Conservation (phyloP, 108 stramenopile species). For the Aureococcus anophagefferens region DNA sequence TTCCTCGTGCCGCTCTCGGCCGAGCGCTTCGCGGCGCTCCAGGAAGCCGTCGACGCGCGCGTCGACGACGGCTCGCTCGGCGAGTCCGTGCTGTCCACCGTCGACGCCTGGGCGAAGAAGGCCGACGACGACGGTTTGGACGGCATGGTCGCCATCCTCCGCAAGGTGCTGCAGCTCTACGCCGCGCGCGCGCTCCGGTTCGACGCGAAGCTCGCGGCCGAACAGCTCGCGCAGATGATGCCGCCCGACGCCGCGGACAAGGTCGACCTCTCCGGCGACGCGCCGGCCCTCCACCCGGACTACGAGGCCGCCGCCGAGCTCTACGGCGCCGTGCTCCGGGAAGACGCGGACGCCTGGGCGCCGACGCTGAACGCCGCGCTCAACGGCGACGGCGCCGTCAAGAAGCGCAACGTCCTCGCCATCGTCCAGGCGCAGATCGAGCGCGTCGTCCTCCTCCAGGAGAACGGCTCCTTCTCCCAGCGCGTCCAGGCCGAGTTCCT, state of each 20-base stretch:
- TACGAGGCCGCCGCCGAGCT: constrained; percentile 35
- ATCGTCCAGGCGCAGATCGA: constrained; percentile 76
- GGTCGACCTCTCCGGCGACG: constrained; percentile 9
- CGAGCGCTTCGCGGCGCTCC: constrained; percentile 12
- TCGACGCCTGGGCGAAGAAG: constrained; percentile 23
- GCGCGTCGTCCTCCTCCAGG: constrained; percentile 66
- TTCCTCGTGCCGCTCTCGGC: constrained; percentile 23
- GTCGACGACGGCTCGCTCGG: neutral
- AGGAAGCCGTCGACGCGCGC: constrained; percentile 1
- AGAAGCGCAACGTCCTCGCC: constrained; percentile 42
- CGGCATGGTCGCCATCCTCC: constrained; percentile 26
- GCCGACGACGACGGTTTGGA: constrained; percentile 12
- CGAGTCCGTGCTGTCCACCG: constrained; percentile 19
- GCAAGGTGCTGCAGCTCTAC: constrained; percentile 68
- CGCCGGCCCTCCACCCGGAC: neutral
- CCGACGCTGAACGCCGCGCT: constrained; percentile 38
- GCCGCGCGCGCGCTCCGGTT: constrained; percentile 56
- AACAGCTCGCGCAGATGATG: constrained; percentile 27
- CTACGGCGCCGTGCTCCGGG: constrained; percentile 51
- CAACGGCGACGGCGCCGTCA: constrained; percentile 17
- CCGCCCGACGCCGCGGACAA: constrained; percentile 32
- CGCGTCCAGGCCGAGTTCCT: constrained; percentile 82
- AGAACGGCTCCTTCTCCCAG: constrained; percentile 78
- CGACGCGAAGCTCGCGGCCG: constrained; percentile 32
- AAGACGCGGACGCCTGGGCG: constrained; percentile 72